Conservation (phyloP, 2,329 filamentous ascomycete genomes). For the Aureobasidium pullulans region DNA sequence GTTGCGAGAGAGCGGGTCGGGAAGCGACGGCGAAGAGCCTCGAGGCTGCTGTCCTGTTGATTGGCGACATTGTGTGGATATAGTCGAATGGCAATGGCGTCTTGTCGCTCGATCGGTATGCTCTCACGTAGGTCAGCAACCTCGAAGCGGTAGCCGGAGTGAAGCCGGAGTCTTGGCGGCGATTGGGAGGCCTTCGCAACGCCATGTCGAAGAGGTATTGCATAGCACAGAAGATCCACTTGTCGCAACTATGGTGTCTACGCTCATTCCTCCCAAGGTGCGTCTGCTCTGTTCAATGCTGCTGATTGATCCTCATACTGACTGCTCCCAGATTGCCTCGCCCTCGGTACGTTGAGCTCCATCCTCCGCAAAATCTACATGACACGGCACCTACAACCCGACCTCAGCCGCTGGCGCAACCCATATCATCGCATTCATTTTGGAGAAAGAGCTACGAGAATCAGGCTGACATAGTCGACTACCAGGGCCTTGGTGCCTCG, state of each 20-base stretch:
- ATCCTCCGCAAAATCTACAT: constrained; percentile 12
- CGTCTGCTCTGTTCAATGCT: constrained; percentile 22
- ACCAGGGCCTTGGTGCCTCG: constrained; percentile 83
- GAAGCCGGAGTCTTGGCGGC: constrained; percentile 7
- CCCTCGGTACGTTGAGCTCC: constrained; percentile 60
- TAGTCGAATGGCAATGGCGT: constrained; percentile 4
- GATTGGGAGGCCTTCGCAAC: constrained; percentile 9
- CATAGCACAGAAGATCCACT: constrained; percentile 4
- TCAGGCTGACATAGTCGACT: constrained; percentile 21
- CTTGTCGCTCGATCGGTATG: neutral
- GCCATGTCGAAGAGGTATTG: neutral
- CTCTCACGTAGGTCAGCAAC: constrained; percentile 12
- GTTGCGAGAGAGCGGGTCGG: neutral
- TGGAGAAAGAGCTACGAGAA: constrained; percentile 1
- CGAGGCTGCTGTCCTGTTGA: constrained; percentile 34
- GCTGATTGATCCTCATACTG: constrained; percentile 16
- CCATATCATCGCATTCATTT: neutral
- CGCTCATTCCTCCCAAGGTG: constrained; percentile 99
- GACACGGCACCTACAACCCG: neutral
- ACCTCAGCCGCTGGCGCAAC: neutral
- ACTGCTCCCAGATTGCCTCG: constrained; percentile 60
- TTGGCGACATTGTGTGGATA: constrained; percentile 24
- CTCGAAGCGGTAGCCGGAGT: neutral
- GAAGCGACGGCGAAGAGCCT: constrained; percentile 30
- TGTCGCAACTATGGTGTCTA: constrained; percentile 51